These are phyloP conservation scores for Boletus tylopilopsis DNA, from an alignment of 768 basidiomycete species.

Conservation along the genomic window DNA sequence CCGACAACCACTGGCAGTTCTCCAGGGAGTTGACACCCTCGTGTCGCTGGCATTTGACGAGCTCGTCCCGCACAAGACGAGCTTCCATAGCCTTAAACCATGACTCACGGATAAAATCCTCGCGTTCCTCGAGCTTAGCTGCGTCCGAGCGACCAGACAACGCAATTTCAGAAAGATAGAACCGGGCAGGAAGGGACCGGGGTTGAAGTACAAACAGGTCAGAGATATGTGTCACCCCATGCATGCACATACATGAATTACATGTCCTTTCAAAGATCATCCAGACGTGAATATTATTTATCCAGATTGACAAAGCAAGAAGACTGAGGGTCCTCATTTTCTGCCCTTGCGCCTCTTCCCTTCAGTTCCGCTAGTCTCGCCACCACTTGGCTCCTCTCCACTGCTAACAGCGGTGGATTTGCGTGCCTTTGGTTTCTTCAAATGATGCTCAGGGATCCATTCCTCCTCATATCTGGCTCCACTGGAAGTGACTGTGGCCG, in stretches of 20 bases:
- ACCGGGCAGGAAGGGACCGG: no score
- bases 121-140: slow-evolving; percentile 69
- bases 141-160: no score
- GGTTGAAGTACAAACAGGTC: no score
- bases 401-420: slow-evolving; percentile 50
- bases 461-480: slow-evolving; percentile 79
- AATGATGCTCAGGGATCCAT: slow-evolving; percentile 90
- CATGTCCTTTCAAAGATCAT: background rate
- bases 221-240: no score
- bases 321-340: slow-evolving; percentile 34
- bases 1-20: slow-evolving; percentile 81
- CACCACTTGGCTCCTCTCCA: slow-evolving; percentile 65
- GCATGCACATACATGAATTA: slow-evolving; percentile 8
- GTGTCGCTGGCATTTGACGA: slow-evolving; percentile 81
- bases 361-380: slow-evolving; percentile 62
- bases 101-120: slow-evolving; percentile 78
- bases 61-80: slow-evolving; percentile 81
- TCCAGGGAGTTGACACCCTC: slow-evolving; percentile 94
- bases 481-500: slow-evolving; percentile 57
- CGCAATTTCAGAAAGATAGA: no score
- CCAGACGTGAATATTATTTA: background rate
- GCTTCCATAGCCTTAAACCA: slow-evolving; percentile 96
- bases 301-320: background rate
- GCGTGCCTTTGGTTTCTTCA: slow-evolving; percentile 58
- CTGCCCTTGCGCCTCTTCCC: slow-evolving; percentile 44